Base-by-base conservation (phyloP, 768 basidiomycete genomes). In the Lentinula boryana region DNA sequence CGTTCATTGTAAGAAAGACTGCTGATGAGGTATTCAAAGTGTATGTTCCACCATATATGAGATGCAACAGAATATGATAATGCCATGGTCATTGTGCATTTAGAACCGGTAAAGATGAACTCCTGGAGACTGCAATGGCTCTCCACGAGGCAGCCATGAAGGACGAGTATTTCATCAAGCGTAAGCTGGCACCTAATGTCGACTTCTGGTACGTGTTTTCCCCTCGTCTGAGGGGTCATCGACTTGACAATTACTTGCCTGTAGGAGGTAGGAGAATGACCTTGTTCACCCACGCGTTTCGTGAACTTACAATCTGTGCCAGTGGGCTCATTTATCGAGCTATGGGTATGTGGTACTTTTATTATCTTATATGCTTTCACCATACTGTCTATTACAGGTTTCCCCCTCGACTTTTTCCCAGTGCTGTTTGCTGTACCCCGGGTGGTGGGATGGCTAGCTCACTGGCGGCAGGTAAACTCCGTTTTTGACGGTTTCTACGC, bases 331-430 rank as follows among this genome's bases (percentile, higher is more conserved):
- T 95, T 66, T 95, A 95, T 72, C 89, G 91, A 54, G 91, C 91
- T 21, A 94, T 94, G 92, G 92, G 91, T 91, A 63, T 64, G 79
- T 31, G 67, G 44, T 63, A 61, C 41, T 27, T 31, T 60, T 38
- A 62, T 38, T 36, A 35, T 38, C 56, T 18, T 23, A 31, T 31
- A 52, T 44, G 23, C 36, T n/a, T 31, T 7, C 13, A 27, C 38
- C 15, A 62, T 57, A 43, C 59, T 44, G 59, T 50, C 38, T 62
- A 43, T 56, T 64, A 33, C 63, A 91, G 91, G 93, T 48, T 95
- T 95, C 81, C 94, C 94, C 1, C 80, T 91, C 65, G 94, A 96
- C 75, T 95, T 91, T 73, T 95, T 95, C 85, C 93, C 94, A 0
- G 93, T 96, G 21, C 76, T 96, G 35, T 96, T 96, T 68, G 93